Evolutionary conservation across 805 yeast species (phyloP).

Genomic region (Komagataella phaffii): DNA sequence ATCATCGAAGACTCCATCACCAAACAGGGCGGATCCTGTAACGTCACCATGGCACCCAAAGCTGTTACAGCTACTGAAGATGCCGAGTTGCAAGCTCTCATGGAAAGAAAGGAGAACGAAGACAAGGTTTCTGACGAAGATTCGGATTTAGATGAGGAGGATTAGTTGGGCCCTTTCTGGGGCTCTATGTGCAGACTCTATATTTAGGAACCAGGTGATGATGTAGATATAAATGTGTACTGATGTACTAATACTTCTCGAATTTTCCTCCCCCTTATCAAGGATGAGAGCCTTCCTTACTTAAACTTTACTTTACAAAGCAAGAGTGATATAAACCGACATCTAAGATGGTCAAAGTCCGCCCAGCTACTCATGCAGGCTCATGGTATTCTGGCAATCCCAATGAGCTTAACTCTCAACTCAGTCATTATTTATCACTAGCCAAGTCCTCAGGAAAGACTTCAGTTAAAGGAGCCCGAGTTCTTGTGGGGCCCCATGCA

Average conservation of each 20-base stretch:
- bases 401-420: conserved; percentile 29
- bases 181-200: background rate
- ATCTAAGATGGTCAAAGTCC: background rate
- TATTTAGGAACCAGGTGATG: background rate
- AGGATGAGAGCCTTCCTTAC: background rate
- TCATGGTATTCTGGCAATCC: conserved; percentile 63
- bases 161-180: background rate
- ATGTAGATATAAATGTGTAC: background rate
- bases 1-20: conserved; percentile 59
- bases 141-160: conserved; percentile 15
- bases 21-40: conserved; percentile 72
- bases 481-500: conserved; percentile 71
- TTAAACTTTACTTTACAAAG: background rate
- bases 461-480: conserved; percentile 26
- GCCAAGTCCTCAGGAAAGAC: conserved; percentile 20
- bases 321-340: background rate
- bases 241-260: background rate
- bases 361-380: conserved; percentile 80
- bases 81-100: conserved; percentile 90
- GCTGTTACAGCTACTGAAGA: conserved; percentile 98
- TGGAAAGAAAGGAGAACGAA: conserved; percentile 87
- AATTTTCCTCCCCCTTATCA: background rate
- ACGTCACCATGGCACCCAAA: conserved; percentile 95
- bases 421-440: conserved; percentile 30
- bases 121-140: conserved; percentile 74